These are phyloP conservation scores for Cordyceps javanica DNA, from an alignment of 2,329 filamentous ascomycete genomes.

Conservation along the genomic window DNA sequence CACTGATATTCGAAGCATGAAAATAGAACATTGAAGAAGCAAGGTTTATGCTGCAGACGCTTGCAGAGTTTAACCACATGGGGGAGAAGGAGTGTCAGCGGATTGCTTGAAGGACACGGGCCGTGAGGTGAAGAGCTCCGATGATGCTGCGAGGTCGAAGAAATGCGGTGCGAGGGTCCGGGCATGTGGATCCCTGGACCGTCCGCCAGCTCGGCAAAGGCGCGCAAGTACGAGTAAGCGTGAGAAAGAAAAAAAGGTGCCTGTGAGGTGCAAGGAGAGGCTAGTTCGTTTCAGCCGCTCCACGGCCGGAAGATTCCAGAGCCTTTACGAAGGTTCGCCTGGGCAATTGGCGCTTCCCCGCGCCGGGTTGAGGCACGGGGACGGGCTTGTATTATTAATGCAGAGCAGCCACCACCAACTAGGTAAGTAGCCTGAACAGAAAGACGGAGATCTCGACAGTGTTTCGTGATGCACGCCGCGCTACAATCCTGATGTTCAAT, in stretches of 20 bases:
- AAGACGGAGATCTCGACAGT: too few relatives aligned
- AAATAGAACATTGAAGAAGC: too few relatives aligned
- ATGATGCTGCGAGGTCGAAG: background rate
- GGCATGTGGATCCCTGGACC: background rate
- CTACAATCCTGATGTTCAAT: too few relatives aligned
- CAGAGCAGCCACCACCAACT: too few relatives aligned
- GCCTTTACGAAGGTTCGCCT: background rate
- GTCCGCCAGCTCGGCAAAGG: background rate
- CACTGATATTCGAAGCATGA: too few relatives aligned
- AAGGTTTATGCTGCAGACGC: too few relatives aligned
- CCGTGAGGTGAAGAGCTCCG: background rate
- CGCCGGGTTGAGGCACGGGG: background rate
- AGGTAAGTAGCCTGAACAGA: too few relatives aligned
- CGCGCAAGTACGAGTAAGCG: constrained; percentile 3
- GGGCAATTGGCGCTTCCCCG: background rate
- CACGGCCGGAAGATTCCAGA: constrained; percentile 1
- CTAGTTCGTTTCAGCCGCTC: background rate
- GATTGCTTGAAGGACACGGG: too few relatives aligned
- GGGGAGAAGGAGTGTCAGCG: too few relatives aligned
- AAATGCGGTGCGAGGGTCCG: background rate
- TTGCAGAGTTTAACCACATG: too few relatives aligned
- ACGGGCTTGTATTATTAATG: background rate
- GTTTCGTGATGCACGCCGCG: too few relatives aligned
- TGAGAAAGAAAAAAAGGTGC: background rate
- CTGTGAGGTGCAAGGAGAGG: background rate